Base-by-base conservation (phyloP, 169 alveolate genomes). In the Theileria luwenshuni region DNA sequence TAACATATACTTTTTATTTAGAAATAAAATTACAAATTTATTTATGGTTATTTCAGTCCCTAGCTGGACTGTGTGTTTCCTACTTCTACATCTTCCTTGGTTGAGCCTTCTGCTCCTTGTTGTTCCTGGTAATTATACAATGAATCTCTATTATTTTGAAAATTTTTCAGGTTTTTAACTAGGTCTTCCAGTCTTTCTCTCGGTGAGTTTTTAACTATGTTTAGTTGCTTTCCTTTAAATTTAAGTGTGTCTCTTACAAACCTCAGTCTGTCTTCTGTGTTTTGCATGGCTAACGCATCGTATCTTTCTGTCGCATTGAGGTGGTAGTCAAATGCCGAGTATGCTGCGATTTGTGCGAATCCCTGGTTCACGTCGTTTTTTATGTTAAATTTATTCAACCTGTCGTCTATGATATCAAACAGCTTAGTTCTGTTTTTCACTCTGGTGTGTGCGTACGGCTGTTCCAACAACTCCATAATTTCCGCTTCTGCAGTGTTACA, bases 271-370 rank as follows among this genome's bases (percentile, higher is more conserved):
- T 89, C 94, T n/a, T 79, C 86, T 7, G 94, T 74, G 60, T 89
- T 76, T 28, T 89, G 94, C 73, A 89, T 59, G 61, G 80, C 74
- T 45, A 89, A 61, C 8, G 94, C 94, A 43, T 89, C 94, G 69
- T 89, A 89, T 25, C 94, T 68, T 42, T 89, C 94, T 25, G 77
- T 84, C 28, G 90, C 89, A 49, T 76, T 89, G 21, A 89, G 80
- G 69, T 89, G 94, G 41, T 76, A 83, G 68, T 89, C 94, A 52
- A 89, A 89, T 25, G 94, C 94, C 33, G 90, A 73, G 81, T 85
- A 84, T 27, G 92, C 86, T 2, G 83, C 94, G n/a, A 89, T 83
- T 58, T 89, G 94, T 17, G 89, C 86, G 63, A 89, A 89, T 32
- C 91, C 92, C 70, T 89, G 94, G n/a, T 80, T 81, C 23, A 80